phyloP scores from a whole-genome alignment of 495 filamentous ascomycete genomes.

The Haplographium delicatum region DNA sequence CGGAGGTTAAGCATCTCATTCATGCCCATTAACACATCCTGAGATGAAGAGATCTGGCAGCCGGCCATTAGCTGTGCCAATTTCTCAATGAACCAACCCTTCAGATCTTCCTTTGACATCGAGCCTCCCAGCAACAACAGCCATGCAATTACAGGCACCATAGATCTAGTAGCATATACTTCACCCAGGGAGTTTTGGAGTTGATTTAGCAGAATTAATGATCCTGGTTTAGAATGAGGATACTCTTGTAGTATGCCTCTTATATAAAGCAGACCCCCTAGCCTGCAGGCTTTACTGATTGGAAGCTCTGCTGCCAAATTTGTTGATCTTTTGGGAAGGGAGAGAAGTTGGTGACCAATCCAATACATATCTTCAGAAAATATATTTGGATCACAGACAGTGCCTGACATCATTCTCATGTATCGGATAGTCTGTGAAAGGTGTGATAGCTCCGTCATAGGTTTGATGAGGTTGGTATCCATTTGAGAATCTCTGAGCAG shows the following conservation, averaged over 20 bases:
- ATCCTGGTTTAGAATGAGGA: slow-evolving; percentile 6
- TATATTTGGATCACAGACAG: background rate
- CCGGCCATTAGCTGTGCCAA: background rate
- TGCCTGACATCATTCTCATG: background rate
- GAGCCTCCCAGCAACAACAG: background rate
- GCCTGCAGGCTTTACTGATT: slow-evolving; percentile 7
- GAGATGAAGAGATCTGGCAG: background rate
- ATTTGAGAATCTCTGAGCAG: background rate
- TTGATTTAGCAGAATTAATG: slow-evolving; percentile 8
- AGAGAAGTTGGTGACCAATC: slow-evolving; percentile 6
- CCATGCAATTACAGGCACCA: background rate
- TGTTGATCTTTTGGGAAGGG: slow-evolving; percentile 1
- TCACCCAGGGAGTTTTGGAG: slow-evolving; percentile 1
- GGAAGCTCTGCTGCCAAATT: background rate
- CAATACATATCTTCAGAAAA: slow-evolving; percentile 14
- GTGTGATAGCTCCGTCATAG: slow-evolving; percentile 3
- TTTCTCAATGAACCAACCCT: background rate
- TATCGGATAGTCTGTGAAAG: slow-evolving; percentile 6
- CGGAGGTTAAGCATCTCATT: background rate
- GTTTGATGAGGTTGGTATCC: background rate
- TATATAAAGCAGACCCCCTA: slow-evolving; percentile 9
- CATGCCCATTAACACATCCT: background rate
- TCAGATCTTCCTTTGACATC: background rate
- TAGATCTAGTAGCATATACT: background rate
- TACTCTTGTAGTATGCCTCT: slow-evolving; percentile 15